Evolutionary conservation across 2,329 filamentous ascomycete species (phyloP).

Genomic region (Diplodia sapinea): DNA sequence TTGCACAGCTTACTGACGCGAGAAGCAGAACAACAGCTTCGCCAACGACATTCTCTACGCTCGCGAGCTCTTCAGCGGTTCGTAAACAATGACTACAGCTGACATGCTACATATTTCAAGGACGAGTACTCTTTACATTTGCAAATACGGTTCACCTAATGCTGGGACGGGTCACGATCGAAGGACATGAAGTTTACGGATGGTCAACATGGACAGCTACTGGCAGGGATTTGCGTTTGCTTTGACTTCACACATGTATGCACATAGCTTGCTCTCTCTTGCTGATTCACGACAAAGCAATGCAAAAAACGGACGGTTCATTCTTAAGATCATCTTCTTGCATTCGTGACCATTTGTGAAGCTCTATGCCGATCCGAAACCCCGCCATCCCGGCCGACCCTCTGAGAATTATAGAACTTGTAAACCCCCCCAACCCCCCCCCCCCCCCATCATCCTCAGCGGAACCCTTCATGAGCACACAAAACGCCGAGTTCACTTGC

Average conservation of each 20-base stretch:
- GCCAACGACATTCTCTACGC: not conserved
- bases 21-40: not conserved
- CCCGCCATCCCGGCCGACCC: too few relatives aligned
- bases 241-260: not conserved
- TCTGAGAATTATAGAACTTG: too few relatives aligned
- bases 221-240: not conserved
- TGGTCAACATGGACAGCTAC: not conserved
- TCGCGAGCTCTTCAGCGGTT: not conserved
- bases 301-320: not conserved
- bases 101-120: not conserved
- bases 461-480: too few relatives aligned
- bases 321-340: not conserved
- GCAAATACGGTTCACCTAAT: not conserved
- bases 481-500: too few relatives aligned
- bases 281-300: not conserved
- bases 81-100: not conserved
- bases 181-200: not conserved
- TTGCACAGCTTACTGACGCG: not conserved
- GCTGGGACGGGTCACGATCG: not conserved
- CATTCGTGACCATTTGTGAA: not conserved
- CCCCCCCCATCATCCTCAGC: too few relatives aligned
- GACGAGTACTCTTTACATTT: not conserved
- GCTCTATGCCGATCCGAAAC: too few relatives aligned
- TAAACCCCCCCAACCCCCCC: too few relatives aligned
- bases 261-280: not conserved